Conservation (phyloP, 2,329 filamentous ascomycete species). For the Leptodontidium sp. region DNA sequence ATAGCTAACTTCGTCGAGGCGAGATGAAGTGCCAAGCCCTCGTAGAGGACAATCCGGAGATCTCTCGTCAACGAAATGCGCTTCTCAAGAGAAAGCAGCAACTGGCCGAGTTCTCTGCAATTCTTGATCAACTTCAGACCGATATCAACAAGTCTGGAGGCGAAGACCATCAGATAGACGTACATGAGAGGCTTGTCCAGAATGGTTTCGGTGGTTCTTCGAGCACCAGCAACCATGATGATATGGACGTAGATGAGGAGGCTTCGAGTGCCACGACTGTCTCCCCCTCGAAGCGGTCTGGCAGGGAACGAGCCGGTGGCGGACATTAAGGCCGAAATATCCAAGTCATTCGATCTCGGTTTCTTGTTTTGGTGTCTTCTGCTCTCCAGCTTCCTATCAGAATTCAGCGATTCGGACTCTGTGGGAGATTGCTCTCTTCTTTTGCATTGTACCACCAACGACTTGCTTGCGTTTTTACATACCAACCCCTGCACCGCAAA, state of each 20-base stretch:
- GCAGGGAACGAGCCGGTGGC: not conserved
- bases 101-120: not conserved
- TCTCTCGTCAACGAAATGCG: not conserved
- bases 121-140: not conserved
- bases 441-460: too few species aligned
- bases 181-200: not conserved
- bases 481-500: too few species aligned
- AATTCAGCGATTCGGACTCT: too few species aligned
- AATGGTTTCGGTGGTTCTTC: not conserved
- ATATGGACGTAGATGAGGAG: not conserved
- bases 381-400: too few species aligned
- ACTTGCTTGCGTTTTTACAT: too few species aligned
- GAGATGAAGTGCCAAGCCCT: not conserved
- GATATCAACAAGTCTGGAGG: not conserved
- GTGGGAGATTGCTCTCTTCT: too few species aligned
- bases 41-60: not conserved
- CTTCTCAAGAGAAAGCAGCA: slow-evolving; percentile 6
- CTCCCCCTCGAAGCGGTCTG: not conserved
- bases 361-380: too few species aligned
- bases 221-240: not conserved
- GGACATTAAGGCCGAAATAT: too few species aligned
- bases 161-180: not conserved
- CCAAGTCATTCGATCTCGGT: too few species aligned
- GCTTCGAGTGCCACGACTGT: not conserved
- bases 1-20: not conserved